Base-by-base conservation (phyloP, 2,329 filamentous ascomycete species). In the Rutstroemia sp. region DNA sequence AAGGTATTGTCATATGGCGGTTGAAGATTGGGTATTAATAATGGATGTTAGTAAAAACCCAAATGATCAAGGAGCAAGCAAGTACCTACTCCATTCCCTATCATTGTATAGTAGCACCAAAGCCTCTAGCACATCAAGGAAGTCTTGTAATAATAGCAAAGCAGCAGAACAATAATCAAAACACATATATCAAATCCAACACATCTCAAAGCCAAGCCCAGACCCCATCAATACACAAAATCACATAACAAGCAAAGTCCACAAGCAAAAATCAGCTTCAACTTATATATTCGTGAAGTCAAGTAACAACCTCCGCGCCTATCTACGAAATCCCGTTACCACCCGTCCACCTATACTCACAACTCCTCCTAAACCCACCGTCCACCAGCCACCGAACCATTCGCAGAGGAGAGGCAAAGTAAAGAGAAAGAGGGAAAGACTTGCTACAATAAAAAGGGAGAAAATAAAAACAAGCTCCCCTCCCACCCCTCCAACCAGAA, bases 371-470 rank as follows among this genome's bases (percentile, higher is more conserved):
- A 30, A 30, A 30, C 10, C 27, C 27, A 40, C 23, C 5, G 4
- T 23, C 23, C 51, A 27, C 51, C 19, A 1, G 19, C 9, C 16
- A 48, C 34, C 42, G 17, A 14, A 19, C 27, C n/a, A 17, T 48
- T 21, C 34, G 4, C 7, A 19, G 16, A 23, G 27, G 27, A 30
- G 27, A 30, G 27, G 27, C 27, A 27, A 9, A 48, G 44, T 30
- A 54, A 50, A 54, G 21, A 40, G 23, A 49, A 34, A 54, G 6
- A 48, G 51, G 16, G 23, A 53, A 38, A 27, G 17, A 38, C 51
- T 56, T 56, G 46, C 54, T 56, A 56, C 54, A 56, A n/a, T 21
- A 46, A 56, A 56, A 45, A 30, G 1, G 27, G 30, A 25, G 23
- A 56, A 51, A 38, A 51, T 51, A 51, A 51, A 23, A 48, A 48